Base-by-base conservation (phyloP, 2,329 filamentous ascomycete genomes). In the Colletotrichum tamarilloi region DNA sequence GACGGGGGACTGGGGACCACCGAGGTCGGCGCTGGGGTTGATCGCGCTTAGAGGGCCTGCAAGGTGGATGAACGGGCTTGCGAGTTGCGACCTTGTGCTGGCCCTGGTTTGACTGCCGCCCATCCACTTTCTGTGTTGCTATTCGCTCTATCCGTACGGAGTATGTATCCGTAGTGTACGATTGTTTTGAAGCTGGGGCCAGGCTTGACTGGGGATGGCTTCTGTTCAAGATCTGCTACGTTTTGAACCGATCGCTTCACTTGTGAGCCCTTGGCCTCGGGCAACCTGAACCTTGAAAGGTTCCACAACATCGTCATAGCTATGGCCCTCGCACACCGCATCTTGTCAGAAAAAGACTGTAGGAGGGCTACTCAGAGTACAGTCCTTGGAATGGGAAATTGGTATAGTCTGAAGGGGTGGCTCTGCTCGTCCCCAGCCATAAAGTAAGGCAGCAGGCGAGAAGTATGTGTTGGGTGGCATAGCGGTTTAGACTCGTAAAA, bases 21-120 rank as follows among this genome's bases (percentile, higher is more conserved):
- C 70, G 70, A 72, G 58, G 70, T 72, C 66, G 70, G 70, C 70
- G 70, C 42, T 64, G 59, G 66, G 66, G 53, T 58, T 35, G 26
- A 26, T 57, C 30, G 38, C 42, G 24, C 30, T 59, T 66, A 22
- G 30, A n/a, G 28, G 32, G 59, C 58, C 56, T 71, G 56, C 57
- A 62, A 49, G 30, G 68, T 72, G 58, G 52, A 68, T 72, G 35
- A 53, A 38, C 28, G 55, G 65, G 42, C 65, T 46, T 46, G 53
- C 49, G 4, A 49, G 16, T 55, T 53, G 59, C 49, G 42, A 49
- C 22, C 22, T 56, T 64, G 49, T 63, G 26, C 53, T 58, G 49
- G 49, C 52, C 38, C 67, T 49, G 62, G 62, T 60, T 28, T 52
- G 52, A 68, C 52, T 57, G 35, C 67, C 49, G 52, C 66, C 11